phyloP scores from a whole-genome alignment of 495 filamentous ascomycete genomes.

The Hypoxylon subgilvum region DNA sequence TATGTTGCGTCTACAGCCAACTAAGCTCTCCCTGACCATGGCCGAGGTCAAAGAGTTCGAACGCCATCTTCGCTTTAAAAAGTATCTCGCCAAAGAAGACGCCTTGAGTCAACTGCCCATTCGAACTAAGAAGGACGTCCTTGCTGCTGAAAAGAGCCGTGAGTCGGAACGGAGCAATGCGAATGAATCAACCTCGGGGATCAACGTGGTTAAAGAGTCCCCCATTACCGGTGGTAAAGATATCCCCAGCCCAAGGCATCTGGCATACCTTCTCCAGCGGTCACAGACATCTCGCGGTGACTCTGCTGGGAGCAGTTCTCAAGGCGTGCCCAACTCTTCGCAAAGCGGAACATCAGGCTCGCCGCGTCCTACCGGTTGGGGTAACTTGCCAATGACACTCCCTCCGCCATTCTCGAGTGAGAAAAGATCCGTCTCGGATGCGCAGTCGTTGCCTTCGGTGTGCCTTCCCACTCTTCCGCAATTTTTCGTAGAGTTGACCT shows the following conservation, averaged over 20 bases:
- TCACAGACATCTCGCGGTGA: slow-evolving; percentile 9
- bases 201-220: slow-evolving; percentile 1
- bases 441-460: slow-evolving; percentile 56
- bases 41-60: slow-evolving; percentile 60
- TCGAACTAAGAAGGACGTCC: slow-evolving; percentile 13
- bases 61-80: slow-evolving; percentile 48
- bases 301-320: slow-evolving; percentile 19
- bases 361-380: slow-evolving; percentile 14
- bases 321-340: slow-evolving; percentile 21
- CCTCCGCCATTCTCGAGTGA: slow-evolving; percentile 51
- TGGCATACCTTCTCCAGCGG: slow-evolving; percentile 20
- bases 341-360: slow-evolving; percentile 22
- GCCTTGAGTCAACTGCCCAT: slow-evolving; percentile 25
- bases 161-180: slow-evolving; percentile 20
- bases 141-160: background rate
- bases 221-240: slow-evolving; percentile 11
- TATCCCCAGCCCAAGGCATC: slow-evolving; percentile 14
- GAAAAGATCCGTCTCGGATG: slow-evolving; percentile 58
- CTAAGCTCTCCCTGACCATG: slow-evolving; percentile 58
- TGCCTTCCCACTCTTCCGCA: background rate
- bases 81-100: slow-evolving; percentile 41
- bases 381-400: slow-evolving; percentile 41
- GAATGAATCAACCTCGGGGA: slow-evolving; percentile 7
- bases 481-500: slow-evolving; percentile 24
- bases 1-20: slow-evolving; percentile 64